Percentiles rank a stretch among this genome's conserved stretches.
Conservation (phyloP, 164 flowering plant genomes). For the Macadamia integrifolia region DNA sequence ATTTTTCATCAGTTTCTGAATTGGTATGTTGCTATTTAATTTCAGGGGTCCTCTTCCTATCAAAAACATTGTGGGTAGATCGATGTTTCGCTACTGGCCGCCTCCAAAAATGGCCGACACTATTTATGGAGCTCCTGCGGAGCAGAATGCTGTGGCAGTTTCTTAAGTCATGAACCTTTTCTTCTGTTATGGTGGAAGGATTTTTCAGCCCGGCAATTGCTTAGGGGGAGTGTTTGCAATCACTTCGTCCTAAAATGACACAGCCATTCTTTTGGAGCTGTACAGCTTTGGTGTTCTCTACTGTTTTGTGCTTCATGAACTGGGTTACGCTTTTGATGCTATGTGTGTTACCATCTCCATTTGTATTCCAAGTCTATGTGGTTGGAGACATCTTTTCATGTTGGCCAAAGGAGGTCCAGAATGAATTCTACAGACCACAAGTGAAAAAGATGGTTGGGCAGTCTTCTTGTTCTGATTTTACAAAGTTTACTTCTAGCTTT, state of each 20-base stretch:
- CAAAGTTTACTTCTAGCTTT: no score
- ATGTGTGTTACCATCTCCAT: background rate
- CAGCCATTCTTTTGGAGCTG: slow-evolving; percentile 1
- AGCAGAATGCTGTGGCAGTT: slow-evolving; percentile 28
- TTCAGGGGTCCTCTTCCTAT: slow-evolving; percentile 98
- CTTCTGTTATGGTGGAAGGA: background rate
- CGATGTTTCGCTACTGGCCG: slow-evolving; percentile 91
- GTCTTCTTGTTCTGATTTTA: no score
- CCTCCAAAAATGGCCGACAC: slow-evolving; percentile 61
- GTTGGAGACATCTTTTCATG: background rate
- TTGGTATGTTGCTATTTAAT: slow-evolving; percentile 1
- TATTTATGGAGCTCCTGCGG: slow-evolving; percentile 31
- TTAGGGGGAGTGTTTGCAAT: no score
- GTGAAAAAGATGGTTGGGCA: no score
- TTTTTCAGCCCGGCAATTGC: no score
- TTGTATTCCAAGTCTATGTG: background rate
- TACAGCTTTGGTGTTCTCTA: slow-evolving; percentile 3
- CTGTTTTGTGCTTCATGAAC: background rate
- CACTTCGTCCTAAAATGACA: background rate
- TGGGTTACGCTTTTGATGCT: background rate
- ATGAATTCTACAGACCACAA: background rate
- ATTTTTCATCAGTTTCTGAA: no score
- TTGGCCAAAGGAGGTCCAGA: slow-evolving; percentile 8
- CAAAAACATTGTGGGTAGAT: slow-evolving; percentile 79
- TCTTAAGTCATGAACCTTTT: slow-evolving; percentile 35